Evolutionary conservation across 2,329 filamentous ascomycete species (phyloP).

Genomic region (Fusarium sacchari): DNA sequence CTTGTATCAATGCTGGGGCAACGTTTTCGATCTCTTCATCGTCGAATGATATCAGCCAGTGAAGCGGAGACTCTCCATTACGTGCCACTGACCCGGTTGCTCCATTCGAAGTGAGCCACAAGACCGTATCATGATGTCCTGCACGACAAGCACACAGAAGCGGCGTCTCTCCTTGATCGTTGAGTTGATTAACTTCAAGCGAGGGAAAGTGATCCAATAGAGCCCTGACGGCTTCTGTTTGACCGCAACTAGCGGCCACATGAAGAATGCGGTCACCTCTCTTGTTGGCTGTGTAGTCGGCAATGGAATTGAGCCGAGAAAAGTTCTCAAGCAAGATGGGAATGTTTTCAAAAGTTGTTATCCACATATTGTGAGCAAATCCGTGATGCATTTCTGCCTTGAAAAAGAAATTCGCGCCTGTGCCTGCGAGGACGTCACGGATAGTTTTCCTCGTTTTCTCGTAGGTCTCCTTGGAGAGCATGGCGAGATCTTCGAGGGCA

Average conservation of each 20-base stretch:
- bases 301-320: background rate
- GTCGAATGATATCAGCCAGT: background rate
- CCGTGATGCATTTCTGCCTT: background rate
- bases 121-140: background rate
- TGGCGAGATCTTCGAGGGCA: background rate
- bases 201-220: background rate
- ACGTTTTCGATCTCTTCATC: background rate
- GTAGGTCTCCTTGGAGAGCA: background rate
- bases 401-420: background rate
- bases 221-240: background rate
- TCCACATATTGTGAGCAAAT: background rate
- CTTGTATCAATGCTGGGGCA: background rate
- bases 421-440: background rate
- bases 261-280: background rate
- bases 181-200: background rate
- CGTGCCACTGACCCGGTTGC: background rate
- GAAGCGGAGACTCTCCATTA: background rate
- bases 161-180: background rate
- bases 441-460: background rate
- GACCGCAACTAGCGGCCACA: background rate
- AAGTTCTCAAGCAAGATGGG: background rate
- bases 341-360: background rate
- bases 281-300: background rate
- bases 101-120: background rate
- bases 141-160: background rate